Evolutionary conservation across 495 filamentous ascomycete genomes (phyloP).

Genomic region (Viridothelium virens): DNA sequence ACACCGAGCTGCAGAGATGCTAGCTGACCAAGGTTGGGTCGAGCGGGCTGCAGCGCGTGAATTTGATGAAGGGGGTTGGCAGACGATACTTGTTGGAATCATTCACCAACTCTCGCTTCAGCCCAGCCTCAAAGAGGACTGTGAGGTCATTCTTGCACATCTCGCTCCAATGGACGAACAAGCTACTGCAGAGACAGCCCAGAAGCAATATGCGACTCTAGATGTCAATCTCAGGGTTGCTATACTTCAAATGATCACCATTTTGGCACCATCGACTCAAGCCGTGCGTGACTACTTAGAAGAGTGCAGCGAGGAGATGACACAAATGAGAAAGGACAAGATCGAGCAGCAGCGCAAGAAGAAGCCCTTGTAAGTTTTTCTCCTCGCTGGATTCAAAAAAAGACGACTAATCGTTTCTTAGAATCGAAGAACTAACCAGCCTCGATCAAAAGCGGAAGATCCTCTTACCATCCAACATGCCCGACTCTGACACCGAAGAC

Average conservation of each 20-base stretch:
- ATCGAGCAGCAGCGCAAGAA: constrained; percentile 80
- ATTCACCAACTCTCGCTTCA: constrained; percentile 74
- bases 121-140: constrained; percentile 57
- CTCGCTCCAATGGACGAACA: constrained; percentile 70
- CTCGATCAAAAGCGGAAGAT: constrained; percentile 85
- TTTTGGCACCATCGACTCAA: constrained; percentile 78
- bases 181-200: constrained; percentile 64
- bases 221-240: constrained; percentile 76
- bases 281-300: constrained; percentile 82
- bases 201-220: constrained; percentile 59
- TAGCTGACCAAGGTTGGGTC: constrained; percentile 69
- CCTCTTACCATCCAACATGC: constrained; percentile 66
- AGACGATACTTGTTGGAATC: constrained; percentile 79
- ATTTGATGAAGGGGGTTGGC: constrained; percentile 86
- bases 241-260: constrained; percentile 76
- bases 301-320: constrained; percentile 86
- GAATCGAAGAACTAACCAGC: constrained; percentile 71
- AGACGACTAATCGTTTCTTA: constrained; percentile 34
- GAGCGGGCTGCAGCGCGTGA: constrained; percentile 73
- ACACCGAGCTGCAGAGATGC: constrained; percentile 68
- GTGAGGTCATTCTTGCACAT: constrained; percentile 68
- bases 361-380: constrained; percentile 66
- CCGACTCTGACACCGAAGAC: constrained; percentile 54
- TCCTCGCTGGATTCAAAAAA: constrained; percentile 11
- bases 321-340: constrained; percentile 84